These are phyloP conservation scores for Clarireedia homoeocarpa DNA, from an alignment of 2,329 filamentous ascomycete species.

Conservation along the genomic window DNA sequence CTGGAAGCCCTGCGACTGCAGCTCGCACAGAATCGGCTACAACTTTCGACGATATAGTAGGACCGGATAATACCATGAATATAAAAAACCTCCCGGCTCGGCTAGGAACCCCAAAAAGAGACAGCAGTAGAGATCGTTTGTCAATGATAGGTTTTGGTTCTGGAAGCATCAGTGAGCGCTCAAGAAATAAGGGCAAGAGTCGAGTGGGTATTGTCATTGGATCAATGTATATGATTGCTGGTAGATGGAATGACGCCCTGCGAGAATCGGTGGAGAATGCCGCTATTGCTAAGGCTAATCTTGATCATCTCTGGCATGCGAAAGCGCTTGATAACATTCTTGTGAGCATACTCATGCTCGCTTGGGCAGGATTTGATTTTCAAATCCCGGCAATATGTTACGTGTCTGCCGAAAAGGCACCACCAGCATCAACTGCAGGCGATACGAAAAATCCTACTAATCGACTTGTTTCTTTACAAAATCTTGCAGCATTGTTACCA, in stretches of 20 bases:
- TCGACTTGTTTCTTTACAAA: conserved; percentile 35
- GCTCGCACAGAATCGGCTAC: conserved; percentile 12
- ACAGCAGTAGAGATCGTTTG: conserved; percentile 40
- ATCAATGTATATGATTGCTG: conserved; percentile 79
- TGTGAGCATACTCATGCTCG: conserved; percentile 73
- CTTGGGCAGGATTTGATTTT: conserved; percentile 79
- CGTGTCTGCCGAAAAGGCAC: conserved; percentile 27
- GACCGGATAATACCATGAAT: conserved; percentile 9
- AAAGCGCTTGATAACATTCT: conserved; percentile 88
- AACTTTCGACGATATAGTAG: conserved; percentile 24
- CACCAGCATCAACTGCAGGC: conserved; percentile 13
- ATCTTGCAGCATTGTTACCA: conserved; percentile 53
- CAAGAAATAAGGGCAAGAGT: conserved; percentile 72
- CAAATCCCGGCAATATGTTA: conserved; percentile 54
- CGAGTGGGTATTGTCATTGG: conserved; percentile 74
- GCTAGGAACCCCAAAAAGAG: conserved; percentile 16
- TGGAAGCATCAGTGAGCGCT: conserved; percentile 65
- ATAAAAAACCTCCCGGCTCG: conserved; percentile 17
- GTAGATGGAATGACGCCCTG: conserved; percentile 82
- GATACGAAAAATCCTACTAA: conserved; percentile 29
- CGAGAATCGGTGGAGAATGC: conserved; percentile 77
- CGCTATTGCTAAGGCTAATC: conserved; percentile 65
- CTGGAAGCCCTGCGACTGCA: conserved; percentile 31
- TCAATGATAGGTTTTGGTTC: conserved; percentile 65
- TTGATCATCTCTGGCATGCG: conserved; percentile 95